Conservation (phyloP, 106 monocot genomes). For the Dendrobium nobile region DNA sequence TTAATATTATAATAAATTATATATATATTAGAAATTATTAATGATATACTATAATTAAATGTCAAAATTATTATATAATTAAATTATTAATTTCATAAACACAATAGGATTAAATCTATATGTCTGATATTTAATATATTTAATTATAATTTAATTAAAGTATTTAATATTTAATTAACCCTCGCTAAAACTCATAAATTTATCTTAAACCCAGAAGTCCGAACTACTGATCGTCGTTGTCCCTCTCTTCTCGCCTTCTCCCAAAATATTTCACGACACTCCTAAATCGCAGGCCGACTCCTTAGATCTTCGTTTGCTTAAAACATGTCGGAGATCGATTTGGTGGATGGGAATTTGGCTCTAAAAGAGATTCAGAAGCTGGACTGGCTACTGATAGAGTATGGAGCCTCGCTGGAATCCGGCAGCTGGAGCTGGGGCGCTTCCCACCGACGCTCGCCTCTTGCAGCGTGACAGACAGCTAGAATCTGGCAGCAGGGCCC, state of each 20-base stretch:
- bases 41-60: too few relatives aligned
- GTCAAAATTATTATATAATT: too few relatives aligned
- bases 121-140: too few relatives aligned
- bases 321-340: conserved; percentile 15
- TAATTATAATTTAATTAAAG: too few relatives aligned
- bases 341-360: conserved; percentile 18
- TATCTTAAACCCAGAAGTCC: too few relatives aligned
- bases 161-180: too few relatives aligned
- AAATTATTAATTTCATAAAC: too few relatives aligned
- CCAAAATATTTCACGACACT: not conserved
- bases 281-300: not conserved
- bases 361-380: conserved; percentile 64
- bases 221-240: too few relatives aligned
- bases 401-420: conserved; percentile 92
- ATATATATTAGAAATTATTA: too few relatives aligned
- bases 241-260: not conserved
- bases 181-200: too few relatives aligned
- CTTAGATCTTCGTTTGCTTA: not conserved
- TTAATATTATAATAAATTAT: too few relatives aligned
- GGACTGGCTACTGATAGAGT: conserved; percentile 80
- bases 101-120: too few relatives aligned
- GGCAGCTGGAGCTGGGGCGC: conserved; percentile 27
- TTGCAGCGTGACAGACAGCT: conserved; percentile 85
- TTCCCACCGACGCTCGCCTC: conserved; percentile 69
- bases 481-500: conserved; percentile 74